A percentile compares a stretch with the other conserved stretches of the same genome.
Conservation (phyloP, 2,329 filamentous ascomycete genomes). For the Colletotrichum sansevieriae region DNA sequence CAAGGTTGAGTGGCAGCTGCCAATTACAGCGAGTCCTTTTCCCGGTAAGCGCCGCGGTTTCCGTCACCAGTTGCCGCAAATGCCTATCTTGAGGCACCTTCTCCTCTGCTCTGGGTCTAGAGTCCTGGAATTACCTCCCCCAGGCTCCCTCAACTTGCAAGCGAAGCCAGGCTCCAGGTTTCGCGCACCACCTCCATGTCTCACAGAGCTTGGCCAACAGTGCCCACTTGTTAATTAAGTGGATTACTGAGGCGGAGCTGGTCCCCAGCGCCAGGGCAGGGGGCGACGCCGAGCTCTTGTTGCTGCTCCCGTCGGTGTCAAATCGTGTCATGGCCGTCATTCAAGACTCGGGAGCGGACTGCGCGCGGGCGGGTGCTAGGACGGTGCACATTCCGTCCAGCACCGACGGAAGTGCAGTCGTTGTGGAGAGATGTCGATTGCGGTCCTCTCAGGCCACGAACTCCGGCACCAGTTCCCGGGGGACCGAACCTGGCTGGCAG, state of each 20-base stretch:
- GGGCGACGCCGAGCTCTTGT: no score
- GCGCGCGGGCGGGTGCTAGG: constrained; percentile 22
- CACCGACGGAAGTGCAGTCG: constrained; percentile 4
- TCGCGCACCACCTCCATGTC: not conserved
- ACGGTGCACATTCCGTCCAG: constrained; percentile 23
- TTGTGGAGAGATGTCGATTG: not conserved
- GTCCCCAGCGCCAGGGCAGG: no score
- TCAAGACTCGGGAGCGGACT: not conserved
- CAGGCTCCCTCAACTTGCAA: not conserved
- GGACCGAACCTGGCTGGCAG: constrained; percentile 19
- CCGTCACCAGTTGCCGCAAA: constrained; percentile 12
- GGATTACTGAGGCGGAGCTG: constrained; percentile 3
- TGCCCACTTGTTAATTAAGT: constrained; percentile 1
- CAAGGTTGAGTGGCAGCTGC: constrained; percentile 5
- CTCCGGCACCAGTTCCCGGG: constrained; percentile 2
- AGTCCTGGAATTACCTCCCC: not conserved
- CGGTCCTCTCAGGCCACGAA: constrained; percentile 6
- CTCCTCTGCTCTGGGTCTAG: not conserved
- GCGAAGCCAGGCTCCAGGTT: constrained; percentile 10
- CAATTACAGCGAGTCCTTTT: constrained; percentile 21
- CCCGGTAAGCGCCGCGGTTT: constrained; percentile 16
- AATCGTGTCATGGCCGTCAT: constrained; percentile 10
- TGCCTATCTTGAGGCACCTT: no score
- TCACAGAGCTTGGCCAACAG: constrained; percentile 25
- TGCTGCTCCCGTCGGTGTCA: not conserved